Percentiles rank a stretch among this genome's conserved stretches.
These are phyloP conservation scores for Breynia disticha DNA, from an alignment of 441 rosid species.

Conservation along the genomic window DNA sequence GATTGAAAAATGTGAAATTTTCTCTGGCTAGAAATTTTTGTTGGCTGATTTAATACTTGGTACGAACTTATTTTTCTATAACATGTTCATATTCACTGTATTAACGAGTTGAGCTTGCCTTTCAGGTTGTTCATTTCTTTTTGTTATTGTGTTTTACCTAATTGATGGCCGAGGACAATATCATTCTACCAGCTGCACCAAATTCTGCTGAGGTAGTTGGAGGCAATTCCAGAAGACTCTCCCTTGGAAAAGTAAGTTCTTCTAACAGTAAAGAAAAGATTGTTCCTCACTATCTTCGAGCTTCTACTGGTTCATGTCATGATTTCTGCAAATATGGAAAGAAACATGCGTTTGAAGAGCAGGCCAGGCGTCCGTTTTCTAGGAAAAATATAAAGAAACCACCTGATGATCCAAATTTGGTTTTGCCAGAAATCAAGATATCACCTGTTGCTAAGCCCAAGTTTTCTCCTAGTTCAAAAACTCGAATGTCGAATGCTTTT, in stretches of 20 bases:
- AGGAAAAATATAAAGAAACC: conserved; percentile 29
- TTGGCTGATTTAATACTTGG: not conserved
- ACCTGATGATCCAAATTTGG: conserved; percentile 16
- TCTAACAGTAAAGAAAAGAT: conserved; percentile 24
- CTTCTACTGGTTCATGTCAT: conserved; percentile 74
- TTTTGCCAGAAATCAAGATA: conserved; percentile 25
- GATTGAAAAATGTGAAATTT: conserved; percentile 11
- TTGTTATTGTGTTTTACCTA: conserved; percentile 12
- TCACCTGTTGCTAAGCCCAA: conserved; percentile 18
- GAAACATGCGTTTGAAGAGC: conserved; percentile 35
- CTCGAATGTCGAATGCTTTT: conserved; percentile 13
- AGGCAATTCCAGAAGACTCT: conserved; percentile 33
- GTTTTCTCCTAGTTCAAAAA: conserved; percentile 14
- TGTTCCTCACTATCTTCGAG: conserved; percentile 56
- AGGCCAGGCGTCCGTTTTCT: conserved; percentile 25
- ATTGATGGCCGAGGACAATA: conserved; percentile 47
- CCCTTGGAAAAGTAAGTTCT: conserved; percentile 30
- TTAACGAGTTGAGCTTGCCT: conserved; percentile 8
- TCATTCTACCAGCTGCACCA: conserved; percentile 24
- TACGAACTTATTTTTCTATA: not conserved
- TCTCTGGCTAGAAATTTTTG: not conserved
- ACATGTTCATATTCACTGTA: not conserved
- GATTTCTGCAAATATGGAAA: conserved; percentile 73
- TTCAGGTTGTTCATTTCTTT: conserved; percentile 12
- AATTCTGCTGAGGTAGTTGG: conserved; percentile 22